phyloP scores from a whole-genome alignment of 2,329 filamentous ascomycete genomes.

The Aspergillus pseudoviridinutans region DNA sequence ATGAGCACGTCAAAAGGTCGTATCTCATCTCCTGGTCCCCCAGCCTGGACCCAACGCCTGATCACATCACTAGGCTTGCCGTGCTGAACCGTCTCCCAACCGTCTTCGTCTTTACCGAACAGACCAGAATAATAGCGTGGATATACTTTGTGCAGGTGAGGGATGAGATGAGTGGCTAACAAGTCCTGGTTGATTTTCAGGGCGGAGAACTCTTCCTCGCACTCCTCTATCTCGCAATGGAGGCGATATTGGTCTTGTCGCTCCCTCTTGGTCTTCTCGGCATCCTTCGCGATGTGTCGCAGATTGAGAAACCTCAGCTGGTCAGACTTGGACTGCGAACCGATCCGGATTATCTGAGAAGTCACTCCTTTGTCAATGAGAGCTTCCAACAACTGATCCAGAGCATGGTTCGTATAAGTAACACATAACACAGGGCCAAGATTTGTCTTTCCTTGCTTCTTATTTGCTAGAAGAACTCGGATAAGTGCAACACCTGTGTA shows the following conservation, averaged over 20 bases:
- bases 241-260: conserved; percentile 12
- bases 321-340: conserved; percentile 54
- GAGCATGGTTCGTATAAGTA: conserved; percentile 51
- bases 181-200: conserved; percentile 4
- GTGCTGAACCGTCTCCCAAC: background rate
- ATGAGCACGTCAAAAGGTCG: conserved; percentile 2
- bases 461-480: conserved; percentile 25
- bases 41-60: background rate
- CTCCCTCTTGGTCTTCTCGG: conserved; percentile 33
- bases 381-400: conserved; percentile 59
- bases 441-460: conserved; percentile 12
- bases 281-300: conserved; percentile 24
- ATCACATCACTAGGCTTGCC: background rate
- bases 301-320: conserved; percentile 49
- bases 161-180: background rate
- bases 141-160: background rate
- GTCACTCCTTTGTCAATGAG: conserved; percentile 36
- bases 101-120: background rate
- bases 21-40: background rate
- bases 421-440: conserved; percentile 47
- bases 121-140: background rate
- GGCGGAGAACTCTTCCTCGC: conserved; percentile 7
- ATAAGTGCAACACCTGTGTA: conserved; percentile 21
- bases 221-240: conserved; percentile 8
- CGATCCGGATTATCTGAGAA: conserved; percentile 56